phyloP scores from a whole-genome alignment of 768 basidiomycete genomes.

The Dentipellis sp. region DNA sequence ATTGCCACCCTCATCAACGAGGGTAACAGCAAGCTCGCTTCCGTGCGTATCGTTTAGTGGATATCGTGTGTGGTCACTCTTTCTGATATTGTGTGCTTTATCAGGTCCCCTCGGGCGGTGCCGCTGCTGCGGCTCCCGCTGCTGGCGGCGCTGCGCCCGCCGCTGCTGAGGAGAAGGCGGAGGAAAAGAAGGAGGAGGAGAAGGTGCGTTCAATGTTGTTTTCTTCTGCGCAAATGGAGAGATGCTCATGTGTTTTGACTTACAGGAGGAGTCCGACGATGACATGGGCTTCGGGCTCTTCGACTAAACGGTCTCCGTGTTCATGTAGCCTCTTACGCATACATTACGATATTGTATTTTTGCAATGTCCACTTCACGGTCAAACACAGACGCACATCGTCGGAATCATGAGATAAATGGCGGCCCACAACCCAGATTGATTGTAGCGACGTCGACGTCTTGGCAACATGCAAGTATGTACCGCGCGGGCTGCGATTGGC shows the following conservation, averaged over 20 bases:
- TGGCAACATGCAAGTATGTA: too few relatives aligned
- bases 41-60: conserved; percentile 43
- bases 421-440: too few relatives aligned
- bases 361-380: too few relatives aligned
- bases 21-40: conserved; percentile 89
- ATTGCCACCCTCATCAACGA: conserved; percentile 86
- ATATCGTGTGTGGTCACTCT: background rate
- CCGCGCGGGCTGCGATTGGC: too few relatives aligned
- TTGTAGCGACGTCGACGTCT: too few relatives aligned
- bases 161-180: conserved; percentile 68
- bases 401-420: too few relatives aligned
- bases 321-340: background rate
- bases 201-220: conserved; percentile 43
- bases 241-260: conserved; percentile 2
- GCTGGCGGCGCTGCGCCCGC: conserved; percentile 52
- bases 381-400: too few relatives aligned
- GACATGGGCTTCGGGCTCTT: conserved; percentile 99
- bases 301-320: conserved; percentile 49
- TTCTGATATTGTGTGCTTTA: background rate
- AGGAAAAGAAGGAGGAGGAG: conserved; percentile 82
- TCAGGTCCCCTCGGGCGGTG: conserved; percentile 90
- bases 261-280: conserved; percentile 88
- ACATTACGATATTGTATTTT: background rate
- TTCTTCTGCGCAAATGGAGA: too few relatives aligned
- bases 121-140: conserved; percentile 44